Percentiles rank a stretch among this genome's conserved stretches.
Evolutionary conservation across 2,329 filamentous ascomycete genomes (phyloP).

Genomic region (Ramichloridium luteum): DNA sequence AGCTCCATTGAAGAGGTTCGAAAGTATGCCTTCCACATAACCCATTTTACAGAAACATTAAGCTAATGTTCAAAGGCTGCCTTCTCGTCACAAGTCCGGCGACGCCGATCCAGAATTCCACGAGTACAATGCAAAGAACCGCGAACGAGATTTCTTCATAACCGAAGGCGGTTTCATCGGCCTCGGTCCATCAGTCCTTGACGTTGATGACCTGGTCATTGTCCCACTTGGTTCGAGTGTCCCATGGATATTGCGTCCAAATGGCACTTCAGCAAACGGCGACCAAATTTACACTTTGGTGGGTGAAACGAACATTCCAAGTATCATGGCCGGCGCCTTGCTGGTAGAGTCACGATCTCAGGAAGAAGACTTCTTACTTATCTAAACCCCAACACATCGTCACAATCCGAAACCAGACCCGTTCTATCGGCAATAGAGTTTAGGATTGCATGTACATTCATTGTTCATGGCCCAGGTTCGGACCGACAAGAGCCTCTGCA

Average conservation of each 20-base stretch:
- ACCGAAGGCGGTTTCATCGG: slow-evolving; percentile 13
- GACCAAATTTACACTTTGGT: slow-evolving; percentile 6
- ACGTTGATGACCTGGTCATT: slow-evolving; percentile 7
- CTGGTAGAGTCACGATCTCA: no score
- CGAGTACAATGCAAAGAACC: slow-evolving; percentile 7
- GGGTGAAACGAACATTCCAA: slow-evolving; percentile 8
- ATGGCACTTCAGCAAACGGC: slow-evolving; percentile 3
- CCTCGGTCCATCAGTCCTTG: slow-evolving; percentile 9
- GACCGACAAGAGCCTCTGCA: no score
- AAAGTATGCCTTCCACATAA: not conserved
- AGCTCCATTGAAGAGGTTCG: slow-evolving; percentile 4
- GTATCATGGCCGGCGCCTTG: slow-evolving; percentile 6
- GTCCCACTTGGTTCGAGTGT: slow-evolving; percentile 7
- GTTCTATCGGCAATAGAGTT: no score
- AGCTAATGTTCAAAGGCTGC: not conserved
- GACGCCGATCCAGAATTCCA: slow-evolving; percentile 7
- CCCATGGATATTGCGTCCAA: slow-evolving; percentile 6
- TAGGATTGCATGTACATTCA: no score
- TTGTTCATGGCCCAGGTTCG: no score
- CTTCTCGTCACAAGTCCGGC: slow-evolving; percentile 6
- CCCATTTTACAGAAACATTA: not conserved
- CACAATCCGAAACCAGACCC: no score
- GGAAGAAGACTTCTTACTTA: no score
- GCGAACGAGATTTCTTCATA: slow-evolving; percentile 14
- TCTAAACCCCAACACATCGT: no score